Base-by-base conservation (phyloP, 495 filamentous ascomycete species). In the Xylaria longipes region DNA sequence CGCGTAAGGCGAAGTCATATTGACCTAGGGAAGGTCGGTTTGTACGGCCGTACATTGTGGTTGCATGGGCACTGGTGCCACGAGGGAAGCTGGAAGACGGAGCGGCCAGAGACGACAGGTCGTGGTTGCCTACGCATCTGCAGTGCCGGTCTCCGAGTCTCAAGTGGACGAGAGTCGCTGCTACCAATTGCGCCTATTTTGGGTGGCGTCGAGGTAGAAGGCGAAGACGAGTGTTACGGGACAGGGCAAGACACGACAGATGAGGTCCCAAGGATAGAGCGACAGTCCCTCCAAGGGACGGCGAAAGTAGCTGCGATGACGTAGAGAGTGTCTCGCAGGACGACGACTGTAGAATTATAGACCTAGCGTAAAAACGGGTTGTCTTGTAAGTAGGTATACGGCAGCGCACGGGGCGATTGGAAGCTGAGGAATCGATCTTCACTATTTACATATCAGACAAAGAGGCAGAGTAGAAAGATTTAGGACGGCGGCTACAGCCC, bases 1-100 rank as follows among this genome's bases (percentile, higher is more conserved):
- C 72, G 72, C 73, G 73, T 71, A 74, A 56, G 8, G 75, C 50
- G 37, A 75, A 75, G 74, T 79, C 77, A 75, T 77, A 71, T 31
- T 76, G 75, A 54, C 72, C 75, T 9, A 79, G 52, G 31, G 76
- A 73, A 43, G 75, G 77, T 66, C 77, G 65, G 37, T 56, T 71
- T 46, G 48, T 73, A 71, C 68, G 72, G 71, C 58, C 77, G 50
- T 74, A 74, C 73, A 76, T 76, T 29, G 64, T 75, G 71, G 12
- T 43, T 22, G 43, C 70, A 72, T 68, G 43, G 70, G 45, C 70
- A 43, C 33, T 31, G n/a, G 29, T 27, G 5, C 37, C 41, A 35
- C 35, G 56, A 45, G 31, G 64, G 45, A 62, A 68, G 56, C 54
- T 52, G 45, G 63, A 63, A 72, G 70, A 68, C 54, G 52, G 33